Percentiles rank a stretch among this genome's conserved stretches.
phyloP scores from a whole-genome alignment of 2,329 filamentous ascomycete genomes.

The Rasamsonia emersonii region DNA sequence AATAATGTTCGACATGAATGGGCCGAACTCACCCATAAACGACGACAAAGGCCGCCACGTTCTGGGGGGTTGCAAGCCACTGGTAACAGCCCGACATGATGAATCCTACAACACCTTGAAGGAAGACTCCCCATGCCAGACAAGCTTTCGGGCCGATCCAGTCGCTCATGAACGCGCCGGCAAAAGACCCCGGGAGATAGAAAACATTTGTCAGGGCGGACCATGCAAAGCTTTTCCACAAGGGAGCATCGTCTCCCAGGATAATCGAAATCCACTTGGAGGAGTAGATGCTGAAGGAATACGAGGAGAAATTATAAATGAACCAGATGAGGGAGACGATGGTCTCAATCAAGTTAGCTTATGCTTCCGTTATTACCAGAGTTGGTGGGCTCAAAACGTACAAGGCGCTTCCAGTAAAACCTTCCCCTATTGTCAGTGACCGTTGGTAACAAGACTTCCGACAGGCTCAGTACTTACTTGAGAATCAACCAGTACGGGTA shows the following conservation, averaged over 20 bases:
- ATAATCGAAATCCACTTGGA: slow-evolving; percentile 53
- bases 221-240: slow-evolving; percentile 80
- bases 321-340: slow-evolving; percentile 74
- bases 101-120: slow-evolving; percentile 74
- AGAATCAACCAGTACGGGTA: slow-evolving; percentile 45
- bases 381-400: too few species aligned
- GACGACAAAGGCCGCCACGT: slow-evolving; percentile 68
- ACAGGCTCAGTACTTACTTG: slow-evolving; percentile 41
- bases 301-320: slow-evolving; percentile 76
- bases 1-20: too few species aligned
- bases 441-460: slow-evolving; percentile 28
- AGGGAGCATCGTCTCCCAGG: slow-evolving; percentile 49
- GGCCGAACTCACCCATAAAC: slow-evolving; percentile 53
- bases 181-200: slow-evolving; percentile 72
- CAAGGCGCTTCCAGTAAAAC: slow-evolving; percentile 68
- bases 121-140: slow-evolving; percentile 59
- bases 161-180: slow-evolving; percentile 70
- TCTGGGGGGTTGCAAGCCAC: slow-evolving; percentile 55
- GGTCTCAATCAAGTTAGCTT: slow-evolving; percentile 22
- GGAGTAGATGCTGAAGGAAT: slow-evolving; percentile 80
- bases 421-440: slow-evolving; percentile 43
- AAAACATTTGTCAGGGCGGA: slow-evolving; percentile 82
- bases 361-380: background rate
- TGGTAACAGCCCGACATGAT: slow-evolving; percentile 77
- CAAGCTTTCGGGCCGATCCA: slow-evolving; percentile 69